These are phyloP conservation scores for Fusarium sororula DNA, from an alignment of 2,329 filamentous ascomycete genomes.

Conservation along the genomic window DNA sequence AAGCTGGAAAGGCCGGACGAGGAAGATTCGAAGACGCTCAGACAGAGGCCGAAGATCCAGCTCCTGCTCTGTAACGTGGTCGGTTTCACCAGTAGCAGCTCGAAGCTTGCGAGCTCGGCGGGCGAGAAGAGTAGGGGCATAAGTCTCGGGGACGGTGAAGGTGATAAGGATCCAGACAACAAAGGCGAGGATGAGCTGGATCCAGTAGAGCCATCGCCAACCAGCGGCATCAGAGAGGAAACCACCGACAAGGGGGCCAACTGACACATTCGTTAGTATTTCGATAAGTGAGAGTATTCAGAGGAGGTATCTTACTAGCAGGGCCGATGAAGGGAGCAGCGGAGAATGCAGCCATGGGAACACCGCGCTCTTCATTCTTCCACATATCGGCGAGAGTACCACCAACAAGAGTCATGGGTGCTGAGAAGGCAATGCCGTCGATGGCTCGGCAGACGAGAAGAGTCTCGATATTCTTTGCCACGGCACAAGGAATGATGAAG, in stretches of 20 bases:
- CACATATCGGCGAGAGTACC: constrained; percentile 87
- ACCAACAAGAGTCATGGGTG: constrained; percentile 86
- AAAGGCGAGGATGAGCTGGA: constrained; percentile 80
- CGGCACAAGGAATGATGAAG: constrained; percentile 83
- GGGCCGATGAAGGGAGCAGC: constrained; percentile 86
- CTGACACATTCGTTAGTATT: constrained; percentile 38
- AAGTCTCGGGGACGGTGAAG: constrained; percentile 92
- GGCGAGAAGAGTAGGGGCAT: constrained; percentile 80
- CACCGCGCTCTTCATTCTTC: constrained; percentile 82
- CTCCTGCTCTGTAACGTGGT: constrained; percentile 82
- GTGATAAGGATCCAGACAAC: constrained; percentile 79
- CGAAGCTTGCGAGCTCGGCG: constrained; percentile 76
- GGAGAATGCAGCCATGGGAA: constrained; percentile 87
- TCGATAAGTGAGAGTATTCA: neutral
- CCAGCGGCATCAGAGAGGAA: constrained; percentile 75
- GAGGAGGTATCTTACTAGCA: constrained; percentile 58
- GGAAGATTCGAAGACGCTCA: constrained; percentile 77
- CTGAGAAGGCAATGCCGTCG: constrained; percentile 85
- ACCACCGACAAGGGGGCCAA: constrained; percentile 80
- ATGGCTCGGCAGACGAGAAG: constrained; percentile 80
- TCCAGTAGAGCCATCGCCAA: constrained; percentile 89
- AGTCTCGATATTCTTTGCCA: constrained; percentile 78
- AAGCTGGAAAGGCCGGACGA: constrained; percentile 85
- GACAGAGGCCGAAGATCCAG: constrained; percentile 75
- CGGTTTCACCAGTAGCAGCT: constrained; percentile 70